These are phyloP conservation scores for Lavandula angustifolia DNA, from an alignment of 257 asterid species.

Conservation along the genomic window DNA sequence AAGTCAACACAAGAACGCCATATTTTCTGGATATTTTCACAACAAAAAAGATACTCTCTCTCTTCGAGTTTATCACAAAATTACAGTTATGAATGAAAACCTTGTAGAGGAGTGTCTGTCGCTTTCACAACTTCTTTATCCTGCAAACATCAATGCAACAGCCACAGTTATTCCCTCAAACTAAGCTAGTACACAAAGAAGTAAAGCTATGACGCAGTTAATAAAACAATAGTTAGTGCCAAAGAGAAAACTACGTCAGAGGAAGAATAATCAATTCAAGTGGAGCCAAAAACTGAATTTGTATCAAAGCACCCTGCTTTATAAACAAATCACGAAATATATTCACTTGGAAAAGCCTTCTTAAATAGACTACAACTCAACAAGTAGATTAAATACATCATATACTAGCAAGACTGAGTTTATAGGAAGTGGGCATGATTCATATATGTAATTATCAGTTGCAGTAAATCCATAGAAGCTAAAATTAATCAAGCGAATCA, in stretches of 20 bases:
- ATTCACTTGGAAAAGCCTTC: conserved; percentile 26
- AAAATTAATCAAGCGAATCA: conserved; percentile 20
- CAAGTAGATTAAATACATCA: conserved; percentile 23
- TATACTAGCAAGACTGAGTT: conserved; percentile 19
- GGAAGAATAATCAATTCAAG: conserved; percentile 24
- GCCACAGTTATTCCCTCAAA: conserved; percentile 30
- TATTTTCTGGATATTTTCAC: neutral
- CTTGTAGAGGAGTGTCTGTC: conserved; percentile 64
- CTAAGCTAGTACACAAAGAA: conserved; percentile 24
- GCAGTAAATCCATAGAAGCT: conserved; percentile 17
- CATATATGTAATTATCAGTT: neutral
- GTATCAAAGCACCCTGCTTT: conserved; percentile 26
- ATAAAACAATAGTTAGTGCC: conserved; percentile 32
- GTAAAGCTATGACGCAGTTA: conserved; percentile 25
- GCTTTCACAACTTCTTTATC: conserved; percentile 61
- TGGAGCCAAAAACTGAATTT: conserved; percentile 42
- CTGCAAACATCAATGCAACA: conserved; percentile 46
- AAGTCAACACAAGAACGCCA: conserved; percentile 36
- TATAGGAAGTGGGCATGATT: conserved; percentile 26
- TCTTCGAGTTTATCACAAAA: conserved; percentile 14
- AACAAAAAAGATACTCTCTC: no score
- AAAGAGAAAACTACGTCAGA: conserved; percentile 16
- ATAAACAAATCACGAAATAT: conserved; percentile 25
- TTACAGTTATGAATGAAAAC: conserved; percentile 44
- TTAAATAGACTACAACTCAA: conserved; percentile 24